Evolutionary conservation across 1,139 yeast species (phyloP).

Genomic region (Tardiomyces depauwii): DNA sequence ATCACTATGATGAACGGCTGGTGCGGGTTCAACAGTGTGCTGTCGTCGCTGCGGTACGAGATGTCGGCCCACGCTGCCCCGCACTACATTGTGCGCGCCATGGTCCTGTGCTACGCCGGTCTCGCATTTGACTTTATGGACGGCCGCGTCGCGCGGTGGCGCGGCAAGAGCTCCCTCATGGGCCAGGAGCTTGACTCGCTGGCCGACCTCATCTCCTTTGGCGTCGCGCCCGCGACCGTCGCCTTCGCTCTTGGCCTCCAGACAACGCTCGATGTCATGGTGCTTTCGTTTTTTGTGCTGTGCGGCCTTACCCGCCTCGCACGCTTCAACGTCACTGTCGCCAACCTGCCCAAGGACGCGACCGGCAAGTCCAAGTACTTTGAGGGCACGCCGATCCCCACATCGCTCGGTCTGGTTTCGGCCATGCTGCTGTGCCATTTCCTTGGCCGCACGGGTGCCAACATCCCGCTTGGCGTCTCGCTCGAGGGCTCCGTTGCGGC

Average conservation of each 20-base stretch:
- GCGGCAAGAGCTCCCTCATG: constrained; percentile 86
- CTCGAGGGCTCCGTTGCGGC: constrained; percentile 49
- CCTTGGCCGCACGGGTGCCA: constrained; percentile 29
- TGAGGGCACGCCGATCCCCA: constrained; percentile 95
- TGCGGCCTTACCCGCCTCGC: constrained; percentile 94
- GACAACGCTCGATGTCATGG: constrained; percentile 65
- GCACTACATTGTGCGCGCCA: constrained; percentile 71
- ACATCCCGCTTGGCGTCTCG: constrained; percentile 54
- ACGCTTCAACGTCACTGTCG: constrained; percentile 87
- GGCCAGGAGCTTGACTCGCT: constrained; percentile 96
- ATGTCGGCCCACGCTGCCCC: constrained; percentile 25
- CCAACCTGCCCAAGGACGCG: constrained; percentile 81
- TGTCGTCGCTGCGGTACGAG: constrained; percentile 69
- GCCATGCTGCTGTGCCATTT: constrained; percentile 56
- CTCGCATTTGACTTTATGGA: constrained; percentile 92
- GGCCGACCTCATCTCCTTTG: constrained; percentile 88
- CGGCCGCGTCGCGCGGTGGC: constrained; percentile 91
- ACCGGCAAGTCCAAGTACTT: constrained; percentile 72
- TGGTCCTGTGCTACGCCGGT: constrained; percentile 77
- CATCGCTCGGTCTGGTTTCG: constrained; percentile 63
- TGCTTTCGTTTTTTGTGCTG: constrained; percentile 74
- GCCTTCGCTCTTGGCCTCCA: constrained; percentile 89
- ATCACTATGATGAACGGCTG: constrained; percentile 78
- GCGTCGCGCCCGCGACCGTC: constrained; percentile 87
- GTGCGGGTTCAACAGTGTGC: constrained; percentile 77